Evolutionary conservation across 2,329 filamentous ascomycete genomes (phyloP), one percentile per base, ranked within the genome.

Genomic region (Pseudomassariella vexata): DNA sequence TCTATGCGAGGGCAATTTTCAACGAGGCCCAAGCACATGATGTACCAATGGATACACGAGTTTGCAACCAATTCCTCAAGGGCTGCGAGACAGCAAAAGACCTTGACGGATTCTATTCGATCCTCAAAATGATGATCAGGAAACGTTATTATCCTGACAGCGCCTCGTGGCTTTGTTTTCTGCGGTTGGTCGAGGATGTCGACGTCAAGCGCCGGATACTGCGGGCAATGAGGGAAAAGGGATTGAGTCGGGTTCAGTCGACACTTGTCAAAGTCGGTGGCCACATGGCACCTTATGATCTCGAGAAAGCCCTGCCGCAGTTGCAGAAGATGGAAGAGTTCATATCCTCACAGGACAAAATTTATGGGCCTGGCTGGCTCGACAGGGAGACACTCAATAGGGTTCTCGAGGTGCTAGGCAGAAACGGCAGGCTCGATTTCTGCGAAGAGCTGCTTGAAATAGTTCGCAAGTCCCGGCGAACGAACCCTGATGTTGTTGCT

Each of bases 171-270:
- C 25, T 37, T 9, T 43, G 46, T 4, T 48, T 56, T 19, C 25
- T 55, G 18, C 55, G 62, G 36, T 65, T 67, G 56, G 47, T 68
- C 34, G 41, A 54, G 45, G 37, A 60, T 49, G 48, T 65, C 33
- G 42, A 58, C 23, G 39, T 50, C 28, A 51, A 66, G 30, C 51
- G 58, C 9, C 65, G 73, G 34, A 66, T 77, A 40, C 59, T 68
- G 30, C 55, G 53, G 36, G 68, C 24, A 26, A 45, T 55, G 44
- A 36, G 18, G 20, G 27, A 22, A 12, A 45, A 41, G 18, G 41
- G 45, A 5, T 35, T 55, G 3, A 30, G 38, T 26, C 45, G 34
- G 11, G 39, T 46, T 25, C 38, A 36, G 9, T 36, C 42, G 9
- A 32, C 47, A 15, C 37, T 39, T 9, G 37, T 31, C 26, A 41